These are phyloP conservation scores for Yamadazyma siamensis DNA, from an alignment of 1,139 yeast genomes.

Conservation along the genomic window DNA sequence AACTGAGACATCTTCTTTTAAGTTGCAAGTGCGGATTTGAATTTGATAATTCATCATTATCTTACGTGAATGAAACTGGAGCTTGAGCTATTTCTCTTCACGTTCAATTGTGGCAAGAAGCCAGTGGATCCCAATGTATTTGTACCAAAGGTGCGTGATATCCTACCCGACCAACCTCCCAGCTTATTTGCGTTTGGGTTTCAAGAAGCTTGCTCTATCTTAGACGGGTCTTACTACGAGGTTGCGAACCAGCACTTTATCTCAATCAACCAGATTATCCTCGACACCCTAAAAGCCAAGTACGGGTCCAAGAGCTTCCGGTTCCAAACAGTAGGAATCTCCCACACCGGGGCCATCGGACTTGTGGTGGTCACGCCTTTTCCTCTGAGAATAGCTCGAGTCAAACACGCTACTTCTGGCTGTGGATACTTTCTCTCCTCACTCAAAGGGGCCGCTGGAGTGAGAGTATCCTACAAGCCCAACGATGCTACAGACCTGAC, in stretches of 20 bases:
- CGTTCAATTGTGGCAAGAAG: constrained; percentile 39
- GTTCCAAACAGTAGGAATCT: constrained; percentile 45
- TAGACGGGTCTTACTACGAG: constrained; percentile 56
- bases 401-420: constrained; percentile 32
- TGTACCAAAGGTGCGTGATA: constrained; percentile 19
- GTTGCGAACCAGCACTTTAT: constrained; percentile 38
- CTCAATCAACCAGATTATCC: constrained; percentile 36
- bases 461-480: constrained; percentile 42
- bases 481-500: constrained; percentile 15
- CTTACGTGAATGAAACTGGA: too few species aligned
- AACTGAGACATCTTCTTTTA: constrained; percentile 29
- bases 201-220: constrained; percentile 67
- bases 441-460: constrained; percentile 72
- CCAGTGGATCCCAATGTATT: constrained; percentile 22
- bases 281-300: constrained; percentile 33
- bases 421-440: constrained; percentile 62
- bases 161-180: constrained; percentile 38
- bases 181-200: constrained; percentile 62
- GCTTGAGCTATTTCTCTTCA: constrained; percentile 28
- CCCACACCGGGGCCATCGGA: constrained; percentile 65
- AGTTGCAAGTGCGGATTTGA: too few species aligned
- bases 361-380: constrained; percentile 51
- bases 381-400: constrained; percentile 27
- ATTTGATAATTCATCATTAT: too few species aligned
- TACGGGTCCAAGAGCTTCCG: constrained; percentile 24